Percentiles rank a stretch among this genome's conserved stretches.
phyloP scores from a whole-genome alignment of 1,284 basidiomycete genomes.

The Sutorius eximius region DNA sequence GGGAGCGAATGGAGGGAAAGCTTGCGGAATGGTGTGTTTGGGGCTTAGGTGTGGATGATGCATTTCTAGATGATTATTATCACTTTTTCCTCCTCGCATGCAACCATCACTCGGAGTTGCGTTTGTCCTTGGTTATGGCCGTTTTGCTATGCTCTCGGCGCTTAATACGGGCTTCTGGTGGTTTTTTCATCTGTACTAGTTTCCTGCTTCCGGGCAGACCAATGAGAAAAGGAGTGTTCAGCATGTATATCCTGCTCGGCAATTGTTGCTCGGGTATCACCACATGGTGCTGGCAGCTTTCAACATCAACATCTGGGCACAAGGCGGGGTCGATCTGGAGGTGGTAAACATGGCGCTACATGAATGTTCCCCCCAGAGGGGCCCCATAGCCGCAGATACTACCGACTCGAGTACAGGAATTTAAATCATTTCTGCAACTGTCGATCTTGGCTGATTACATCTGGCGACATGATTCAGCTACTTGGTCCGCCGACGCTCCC shows the following conservation, averaged over 20 bases:
- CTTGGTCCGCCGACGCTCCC: background rate
- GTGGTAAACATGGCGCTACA: too few species aligned
- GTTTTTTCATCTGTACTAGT: constrained; percentile 3
- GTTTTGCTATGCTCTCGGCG: background rate
- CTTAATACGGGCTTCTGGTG: background rate
- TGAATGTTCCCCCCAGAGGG: too few species aligned
- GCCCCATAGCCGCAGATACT: too few species aligned
- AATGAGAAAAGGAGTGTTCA: background rate
- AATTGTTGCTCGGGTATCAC: background rate
- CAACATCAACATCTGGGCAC: too few species aligned
- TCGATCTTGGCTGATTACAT: too few species aligned
- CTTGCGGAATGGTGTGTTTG: constrained; percentile 51
- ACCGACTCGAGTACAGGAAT: too few species aligned
- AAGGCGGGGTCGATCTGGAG: too few species aligned
- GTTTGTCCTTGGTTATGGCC: constrained; percentile 7
- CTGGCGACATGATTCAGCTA: background rate
- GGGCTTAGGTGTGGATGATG: background rate
- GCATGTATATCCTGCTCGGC: background rate
- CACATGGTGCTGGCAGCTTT: background rate
- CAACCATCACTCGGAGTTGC: background rate
- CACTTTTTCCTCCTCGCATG: background rate
- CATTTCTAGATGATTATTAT: background rate
- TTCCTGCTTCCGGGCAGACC: background rate
- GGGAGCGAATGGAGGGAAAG: constrained; percentile 58
- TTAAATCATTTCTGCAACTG: too few species aligned